Evolutionary conservation across 108 stramenopile genomes (phyloP).

Genomic region (Skeletonema tropicum): DNA sequence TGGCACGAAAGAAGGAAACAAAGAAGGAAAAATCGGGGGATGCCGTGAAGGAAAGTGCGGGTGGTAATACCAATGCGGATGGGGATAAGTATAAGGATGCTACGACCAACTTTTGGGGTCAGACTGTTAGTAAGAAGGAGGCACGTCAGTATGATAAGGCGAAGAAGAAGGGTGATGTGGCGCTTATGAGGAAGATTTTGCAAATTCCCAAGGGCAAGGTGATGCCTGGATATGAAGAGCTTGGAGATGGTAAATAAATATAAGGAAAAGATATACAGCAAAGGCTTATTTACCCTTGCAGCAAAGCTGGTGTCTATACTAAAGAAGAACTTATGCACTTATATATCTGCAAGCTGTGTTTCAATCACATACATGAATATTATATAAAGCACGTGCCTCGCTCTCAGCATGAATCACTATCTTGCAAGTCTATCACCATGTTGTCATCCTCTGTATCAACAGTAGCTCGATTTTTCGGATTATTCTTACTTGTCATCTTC

Average conservation of each 20-base stretch:
- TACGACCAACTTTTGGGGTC: constrained; percentile 85
- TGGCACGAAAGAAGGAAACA: constrained; percentile 81
- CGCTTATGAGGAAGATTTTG: constrained; percentile 85
- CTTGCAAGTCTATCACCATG: neutral
- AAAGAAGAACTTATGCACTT: no score
- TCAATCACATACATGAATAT: no score
- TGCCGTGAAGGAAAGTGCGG: constrained; percentile 73
- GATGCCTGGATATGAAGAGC: constrained; percentile 90
- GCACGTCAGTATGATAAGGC: constrained; percentile 86
- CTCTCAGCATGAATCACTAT: neutral
- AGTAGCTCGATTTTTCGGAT: no score
- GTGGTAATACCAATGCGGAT: constrained; percentile 81
- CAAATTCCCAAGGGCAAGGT: constrained; percentile 83
- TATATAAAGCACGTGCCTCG: neutral
- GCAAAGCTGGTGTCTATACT: no score
- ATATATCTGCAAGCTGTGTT: neutral
- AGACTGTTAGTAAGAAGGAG: constrained; percentile 90
- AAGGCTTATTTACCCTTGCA: no score
- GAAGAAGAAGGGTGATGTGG: constrained; percentile 89
- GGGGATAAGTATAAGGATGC: constrained; percentile 93
- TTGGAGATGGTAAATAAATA: constrained; percentile 85
- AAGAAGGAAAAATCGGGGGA: constrained; percentile 75
- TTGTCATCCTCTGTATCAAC: neutral
- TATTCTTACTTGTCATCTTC: no score
- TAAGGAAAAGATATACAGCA: no score